A percentile compares a stretch with the other conserved stretches of the same genome.
Conservation (phyloP, 1,139 yeast genomes). For the Saccharomyces uvarum region DNA sequence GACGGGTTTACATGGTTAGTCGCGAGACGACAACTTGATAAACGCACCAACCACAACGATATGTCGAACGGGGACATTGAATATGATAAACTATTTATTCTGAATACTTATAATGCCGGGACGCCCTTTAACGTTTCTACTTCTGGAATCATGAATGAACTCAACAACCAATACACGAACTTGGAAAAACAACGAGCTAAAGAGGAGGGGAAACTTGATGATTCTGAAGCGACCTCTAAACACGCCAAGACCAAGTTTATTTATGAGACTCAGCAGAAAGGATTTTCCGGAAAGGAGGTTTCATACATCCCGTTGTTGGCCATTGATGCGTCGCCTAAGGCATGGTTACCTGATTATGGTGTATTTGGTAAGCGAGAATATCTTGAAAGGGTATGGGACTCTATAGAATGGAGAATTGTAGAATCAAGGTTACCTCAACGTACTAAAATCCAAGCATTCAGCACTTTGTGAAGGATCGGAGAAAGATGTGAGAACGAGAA, state of each 20-base stretch:
- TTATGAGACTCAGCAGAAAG: conserved; percentile 1
- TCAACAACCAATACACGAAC: conserved; percentile 10
- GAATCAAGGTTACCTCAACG: conserved; percentile 36
- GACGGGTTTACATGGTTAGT: conserved; percentile 72
- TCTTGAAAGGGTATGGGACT: conserved; percentile 62
- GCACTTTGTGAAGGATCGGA: neutral
- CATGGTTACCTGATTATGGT: conserved; percentile 65
- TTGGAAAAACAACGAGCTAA: conserved; percentile 2
- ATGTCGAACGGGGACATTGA: conserved; percentile 19
- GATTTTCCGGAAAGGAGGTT: conserved; percentile 3
- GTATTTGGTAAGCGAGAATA: conserved; percentile 63
- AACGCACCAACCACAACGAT: conserved; percentile 22
- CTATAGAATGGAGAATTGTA: conserved; percentile 65
- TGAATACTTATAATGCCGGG: conserved; percentile 74
- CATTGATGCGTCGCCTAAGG: conserved; percentile 63
- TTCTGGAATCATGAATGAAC: conserved; percentile 27
- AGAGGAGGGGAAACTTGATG: conserved; percentile 1
- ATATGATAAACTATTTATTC: conserved; percentile 46
- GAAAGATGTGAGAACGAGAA: neutral
- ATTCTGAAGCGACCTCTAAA: conserved; percentile 2
- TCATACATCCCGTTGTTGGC: conserved; percentile 57
- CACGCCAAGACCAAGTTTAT: neutral
- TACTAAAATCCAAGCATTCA: neutral
- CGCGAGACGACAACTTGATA: conserved; percentile 37
- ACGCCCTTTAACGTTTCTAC: conserved; percentile 41